A percentile compares a stretch with the other conserved stretches of the same genome.
phyloP scores from a whole-genome alignment of 179 eudicot genomes.

The Beta corolliflora region DNA sequence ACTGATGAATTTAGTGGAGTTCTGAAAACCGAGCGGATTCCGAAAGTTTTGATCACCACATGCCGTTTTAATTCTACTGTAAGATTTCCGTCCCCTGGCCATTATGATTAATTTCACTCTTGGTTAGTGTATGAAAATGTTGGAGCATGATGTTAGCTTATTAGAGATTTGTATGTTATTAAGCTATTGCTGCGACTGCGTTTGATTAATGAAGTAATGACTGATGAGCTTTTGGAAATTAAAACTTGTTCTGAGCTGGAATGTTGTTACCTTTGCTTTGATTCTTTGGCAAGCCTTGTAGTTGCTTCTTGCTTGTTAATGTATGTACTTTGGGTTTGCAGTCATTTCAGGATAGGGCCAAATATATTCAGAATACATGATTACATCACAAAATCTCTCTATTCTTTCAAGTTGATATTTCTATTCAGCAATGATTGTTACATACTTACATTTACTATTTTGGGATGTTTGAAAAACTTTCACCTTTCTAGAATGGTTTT shows the following conservation, averaged over 20 bases:
- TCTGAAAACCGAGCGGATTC: slow-evolving; percentile 48
- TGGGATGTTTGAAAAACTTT: not conserved
- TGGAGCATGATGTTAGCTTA: not conserved
- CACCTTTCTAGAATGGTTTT: not conserved
- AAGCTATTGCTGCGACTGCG: too few relatives aligned
- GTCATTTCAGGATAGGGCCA: not conserved
- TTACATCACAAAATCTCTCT: not conserved
- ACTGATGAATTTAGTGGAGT: slow-evolving; percentile 81
- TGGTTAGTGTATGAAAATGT: not conserved
- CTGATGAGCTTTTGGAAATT: not conserved
- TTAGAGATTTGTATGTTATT: not conserved
- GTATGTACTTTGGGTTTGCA: not conserved
- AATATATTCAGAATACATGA: not conserved
- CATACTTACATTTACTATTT: not conserved
- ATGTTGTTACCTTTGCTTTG: not conserved
- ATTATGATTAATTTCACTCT: not conserved
- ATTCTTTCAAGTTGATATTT: not conserved
- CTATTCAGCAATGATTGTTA: not conserved
- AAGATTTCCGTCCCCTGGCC: slow-evolving; percentile 14
- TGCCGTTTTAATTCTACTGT: slow-evolving; percentile 86
- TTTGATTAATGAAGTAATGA: not conserved
- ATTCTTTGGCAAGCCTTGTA: not conserved
- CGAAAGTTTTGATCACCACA: slow-evolving; percentile 88
- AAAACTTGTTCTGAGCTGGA: not conserved
- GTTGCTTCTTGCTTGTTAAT: not conserved